Base-by-base conservation (phyloP, 2,329 filamentous ascomycete species). In the Cucurbitaria berberidis region DNA sequence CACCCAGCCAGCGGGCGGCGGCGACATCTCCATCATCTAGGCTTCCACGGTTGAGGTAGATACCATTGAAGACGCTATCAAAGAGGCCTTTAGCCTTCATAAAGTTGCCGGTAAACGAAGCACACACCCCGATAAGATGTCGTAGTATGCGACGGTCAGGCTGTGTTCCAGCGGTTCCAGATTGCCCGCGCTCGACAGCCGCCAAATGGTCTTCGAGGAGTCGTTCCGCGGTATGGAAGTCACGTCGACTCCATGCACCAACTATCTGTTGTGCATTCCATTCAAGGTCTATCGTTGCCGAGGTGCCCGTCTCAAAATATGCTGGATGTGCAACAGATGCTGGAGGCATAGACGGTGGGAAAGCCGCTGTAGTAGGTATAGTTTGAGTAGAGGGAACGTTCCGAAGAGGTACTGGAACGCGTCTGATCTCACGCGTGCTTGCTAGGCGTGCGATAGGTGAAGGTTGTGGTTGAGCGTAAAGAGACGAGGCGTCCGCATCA, bases 21-120 rank as follows among this genome's bases (percentile, higher is more conserved):
- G 70, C 68, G 29, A 73, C 69, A 42, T 72, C 69, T 3, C 68
- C 70, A 34, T 72, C 68, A 32, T 72, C 70, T 1, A 72, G 45
- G 13, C 59, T 57, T 11, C 36, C 43, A 10, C 59, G 53, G 21
- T 52, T 50, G 15, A 66, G 44, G 42, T 68, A 68, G 6, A 63
- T 57, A 2, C 61, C 60, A 18, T 63, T 62, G 27, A 70, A 64
- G 2, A 67, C 63, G 19, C 57, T 63, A 36, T 70, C 63, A 40
- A 74, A 74, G 26, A 59, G 53, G 13, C 44, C n/a, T 32, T 73
- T 72, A 8, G 70, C 70, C 43, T 62, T 66, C 2, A 35, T 21
- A 32, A 69, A 68, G n/a, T 71, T 58, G 10, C 71, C 68, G 11
- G 51, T 56, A 29, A 62, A 68, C 4, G 66, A 68, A 22, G 63